A percentile compares a stretch with the other conserved stretches of the same genome.
Evolutionary conservation across 1,284 basidiomycete species (phyloP).

Genomic region (Xerocomus amazonicus): DNA sequence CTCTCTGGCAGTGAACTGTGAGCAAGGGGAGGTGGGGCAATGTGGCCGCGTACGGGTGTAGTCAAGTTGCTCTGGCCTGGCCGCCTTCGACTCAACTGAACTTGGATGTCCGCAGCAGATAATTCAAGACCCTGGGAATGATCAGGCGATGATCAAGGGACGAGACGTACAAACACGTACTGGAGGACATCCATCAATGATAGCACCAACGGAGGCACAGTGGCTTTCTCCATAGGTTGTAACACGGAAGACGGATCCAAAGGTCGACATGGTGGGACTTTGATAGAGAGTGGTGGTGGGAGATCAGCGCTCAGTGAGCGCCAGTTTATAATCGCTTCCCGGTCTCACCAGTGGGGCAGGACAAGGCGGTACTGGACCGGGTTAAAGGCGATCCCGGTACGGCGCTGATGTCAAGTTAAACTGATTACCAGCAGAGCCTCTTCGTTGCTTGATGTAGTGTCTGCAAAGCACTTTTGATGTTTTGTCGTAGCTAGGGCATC

Average conservation of each 20-base stretch:
- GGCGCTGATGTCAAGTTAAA: background rate
- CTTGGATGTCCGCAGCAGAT: constrained; percentile 82
- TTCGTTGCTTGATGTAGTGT: background rate
- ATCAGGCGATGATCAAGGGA: constrained; percentile 13
- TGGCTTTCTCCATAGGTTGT: constrained; percentile 99
- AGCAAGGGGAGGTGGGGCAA: constrained; percentile 4
- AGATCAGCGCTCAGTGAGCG: constrained; percentile 6
- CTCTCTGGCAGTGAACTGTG: constrained; percentile 56
- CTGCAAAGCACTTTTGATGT: no score
- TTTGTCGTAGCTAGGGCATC: background rate
- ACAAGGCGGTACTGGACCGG: constrained; percentile 26
- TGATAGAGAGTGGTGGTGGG: constrained; percentile 10
- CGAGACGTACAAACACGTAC: constrained; percentile 43
- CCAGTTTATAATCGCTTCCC: constrained; percentile 19
- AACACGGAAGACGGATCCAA: constrained; percentile 87
- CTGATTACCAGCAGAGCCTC: constrained; percentile 2
- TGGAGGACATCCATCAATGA: constrained; percentile 96
- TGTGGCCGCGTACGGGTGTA: constrained; percentile 70
- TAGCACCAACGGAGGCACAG: constrained; percentile 94
- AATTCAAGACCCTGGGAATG: constrained; percentile 74
- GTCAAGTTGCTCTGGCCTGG: constrained; percentile 98
- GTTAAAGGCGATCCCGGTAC: constrained; percentile 10
- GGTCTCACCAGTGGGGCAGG: constrained; percentile 4
- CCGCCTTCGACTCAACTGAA: constrained; percentile 86
- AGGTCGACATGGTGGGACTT: constrained; percentile 78